phyloP scores from a whole-genome alignment of 2,329 filamentous ascomycete species.

The Pseudogymnoascus sp. region DNA sequence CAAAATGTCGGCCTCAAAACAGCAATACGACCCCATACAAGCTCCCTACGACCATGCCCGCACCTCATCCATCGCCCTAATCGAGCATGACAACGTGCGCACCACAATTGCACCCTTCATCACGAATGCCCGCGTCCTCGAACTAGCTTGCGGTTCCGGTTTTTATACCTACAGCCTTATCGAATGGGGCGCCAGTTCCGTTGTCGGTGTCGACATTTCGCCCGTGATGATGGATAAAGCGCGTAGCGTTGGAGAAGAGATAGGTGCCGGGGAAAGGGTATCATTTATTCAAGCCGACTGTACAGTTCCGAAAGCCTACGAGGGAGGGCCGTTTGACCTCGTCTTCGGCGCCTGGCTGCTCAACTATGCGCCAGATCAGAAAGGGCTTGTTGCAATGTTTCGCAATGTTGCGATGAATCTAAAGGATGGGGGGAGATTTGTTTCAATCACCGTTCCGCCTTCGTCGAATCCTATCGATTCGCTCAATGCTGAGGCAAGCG shows the following conservation, averaged over 20 bases:
- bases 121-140: conserved; percentile 26
- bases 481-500: conserved; percentile 16
- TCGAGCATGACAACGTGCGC: conserved; percentile 20
- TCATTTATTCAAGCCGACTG: conserved; percentile 26
- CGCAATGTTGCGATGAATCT: conserved; percentile 30
- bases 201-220: conserved; percentile 33
- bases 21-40: conserved; percentile 21
- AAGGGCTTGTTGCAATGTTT: conserved; percentile 30
- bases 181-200: conserved; percentile 29
- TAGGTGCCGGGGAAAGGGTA: background rate
- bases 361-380: conserved; percentile 30
- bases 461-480: conserved; percentile 20
- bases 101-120: conserved; percentile 18
- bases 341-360: conserved; percentile 33
- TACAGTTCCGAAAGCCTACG: conserved; percentile 21
- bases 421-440: conserved; percentile 29
- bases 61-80: conserved; percentile 17
- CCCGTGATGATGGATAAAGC: conserved; percentile 29
- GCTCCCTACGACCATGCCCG: conserved; percentile 20
- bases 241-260: conserved; percentile 8
- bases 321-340: conserved; percentile 29
- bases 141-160: conserved; percentile 34
- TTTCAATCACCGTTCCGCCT: conserved; percentile 26
- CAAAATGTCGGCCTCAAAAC: conserved; percentile 14
- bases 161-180: conserved; percentile 30